Base-by-base conservation (phyloP, 129 eudicot genomes). In the Flaveria robusta region DNA sequence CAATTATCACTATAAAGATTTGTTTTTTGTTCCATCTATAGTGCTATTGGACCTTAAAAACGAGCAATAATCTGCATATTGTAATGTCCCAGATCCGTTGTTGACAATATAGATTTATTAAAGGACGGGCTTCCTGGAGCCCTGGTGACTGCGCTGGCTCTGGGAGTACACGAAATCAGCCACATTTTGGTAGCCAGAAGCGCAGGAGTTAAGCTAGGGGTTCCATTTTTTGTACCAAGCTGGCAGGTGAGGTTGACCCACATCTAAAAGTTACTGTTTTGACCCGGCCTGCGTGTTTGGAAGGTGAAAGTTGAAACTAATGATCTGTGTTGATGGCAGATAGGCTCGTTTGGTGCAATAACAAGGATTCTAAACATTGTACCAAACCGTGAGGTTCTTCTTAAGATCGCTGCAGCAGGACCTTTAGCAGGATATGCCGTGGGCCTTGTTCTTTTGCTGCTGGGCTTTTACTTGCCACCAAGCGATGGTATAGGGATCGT, bases 271-370 rank as follows among this genome's bases (percentile, higher is more conserved):
- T n/a, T 37, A 64, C 47, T 9, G 24, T 34, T n/a, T 31, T 64
- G 67, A 22, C 65, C 15, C 15, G 16, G 11, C 31, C 65, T 3
- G 42, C 1, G 18, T 26, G 41, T 60, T 60, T 26, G 41, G 14
- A 58, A 31, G 60, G 46, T 9, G 68, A 51, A 15, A 47, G 22
- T 18, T 20, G 16, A 46, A 65, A 75, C 83, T 92, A 69, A 87
- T 76, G 85, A 82, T 70, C 72, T 83, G 16, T 50, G 80, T 81
- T 80, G 85, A 79, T 84, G 98, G 85, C 99, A 95, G 99, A 95
- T 95, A 87, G 99, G 99, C 84, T 95, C 96, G 26, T 95, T 85
- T 79, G 99, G 99, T 81, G 89, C 89, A 51, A 95, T 95, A 74
- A 95, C 99, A 74, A 83, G 99, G 87, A 89, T 95, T 46, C 59